Evolutionary conservation across 768 basidiomycete genomes (phyloP).

Genomic region (Pleurotus eryngii): DNA sequence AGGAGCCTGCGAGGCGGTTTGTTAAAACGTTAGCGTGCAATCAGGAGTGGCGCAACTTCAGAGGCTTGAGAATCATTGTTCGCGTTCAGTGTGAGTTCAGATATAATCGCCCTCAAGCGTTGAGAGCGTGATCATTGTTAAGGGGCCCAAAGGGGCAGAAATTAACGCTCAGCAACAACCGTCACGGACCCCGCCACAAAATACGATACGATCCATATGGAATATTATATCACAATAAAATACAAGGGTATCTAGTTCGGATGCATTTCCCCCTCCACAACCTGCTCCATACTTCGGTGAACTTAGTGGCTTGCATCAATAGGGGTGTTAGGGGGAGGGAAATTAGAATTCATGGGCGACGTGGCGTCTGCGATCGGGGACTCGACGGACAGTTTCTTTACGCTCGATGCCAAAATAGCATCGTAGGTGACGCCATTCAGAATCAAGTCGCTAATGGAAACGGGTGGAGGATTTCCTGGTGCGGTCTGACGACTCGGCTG

Average conservation of each 20-base stretch:
- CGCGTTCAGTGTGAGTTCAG: too few relatives aligned
- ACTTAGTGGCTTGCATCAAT: not conserved
- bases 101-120: too few relatives aligned
- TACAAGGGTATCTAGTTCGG: not conserved
- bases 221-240: not conserved
- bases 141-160: too few relatives aligned
- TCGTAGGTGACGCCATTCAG: conserved; percentile 21
- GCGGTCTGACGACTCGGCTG: not conserved
- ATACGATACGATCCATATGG: not conserved
- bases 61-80: too few relatives aligned
- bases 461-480: conserved; percentile 1
- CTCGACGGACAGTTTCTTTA: conserved; percentile 12
- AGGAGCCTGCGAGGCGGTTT: too few relatives aligned
- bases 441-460: conserved; percentile 16
- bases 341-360: not conserved
- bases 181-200: not conserved
- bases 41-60: too few relatives aligned
- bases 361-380: not conserved
- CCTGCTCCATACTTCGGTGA: not conserved
- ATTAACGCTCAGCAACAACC: too few relatives aligned
- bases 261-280: not conserved
- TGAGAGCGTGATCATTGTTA: too few relatives aligned
- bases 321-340: conserved; percentile 5
- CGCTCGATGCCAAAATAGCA: conserved; percentile 18
- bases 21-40: too few relatives aligned